Conservation (phyloP, 345 rosid genomes). For the Brassica cretica region DNA sequence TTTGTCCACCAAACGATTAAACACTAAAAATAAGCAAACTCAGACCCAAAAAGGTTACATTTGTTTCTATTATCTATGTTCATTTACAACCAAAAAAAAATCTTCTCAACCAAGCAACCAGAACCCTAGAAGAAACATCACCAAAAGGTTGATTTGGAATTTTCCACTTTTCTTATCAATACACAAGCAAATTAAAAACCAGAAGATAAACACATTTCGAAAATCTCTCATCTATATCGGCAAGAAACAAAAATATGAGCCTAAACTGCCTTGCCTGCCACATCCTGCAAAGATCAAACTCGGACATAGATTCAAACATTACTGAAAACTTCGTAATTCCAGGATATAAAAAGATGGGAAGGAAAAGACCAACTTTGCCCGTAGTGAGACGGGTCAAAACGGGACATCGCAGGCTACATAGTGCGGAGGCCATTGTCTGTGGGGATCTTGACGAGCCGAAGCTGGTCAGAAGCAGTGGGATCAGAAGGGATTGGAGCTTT, state of each 20-base stretch:
- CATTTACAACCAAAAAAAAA: not conserved
- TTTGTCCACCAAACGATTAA: slow-evolving; percentile 2
- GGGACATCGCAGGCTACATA: slow-evolving; percentile 45
- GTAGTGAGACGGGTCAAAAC: slow-evolving; percentile 41
- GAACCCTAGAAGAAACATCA: slow-evolving; percentile 18
- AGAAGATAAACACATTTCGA: not conserved
- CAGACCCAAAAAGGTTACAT: not conserved
- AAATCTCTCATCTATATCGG: not conserved
- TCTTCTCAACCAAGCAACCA: slow-evolving; percentile 25
- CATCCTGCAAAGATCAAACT: slow-evolving; percentile 37
- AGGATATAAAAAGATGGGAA: slow-evolving; percentile 26
- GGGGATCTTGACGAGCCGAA: slow-evolving; percentile 46
- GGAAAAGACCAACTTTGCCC: slow-evolving; percentile 27
- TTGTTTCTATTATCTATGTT: not conserved
- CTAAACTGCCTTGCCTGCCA: slow-evolving; percentile 67
- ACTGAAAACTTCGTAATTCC: slow-evolving; percentile 44
- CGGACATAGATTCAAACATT: slow-evolving; percentile 46
- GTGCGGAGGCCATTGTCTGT: slow-evolving; percentile 36
- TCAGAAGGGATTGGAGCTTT: slow-evolving; percentile 97
- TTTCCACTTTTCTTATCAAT: not conserved
- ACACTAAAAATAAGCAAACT: slow-evolving; percentile 22
- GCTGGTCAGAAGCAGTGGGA: slow-evolving; percentile 76
- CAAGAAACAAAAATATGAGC: slow-evolving; percentile 44
- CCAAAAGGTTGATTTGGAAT: slow-evolving; percentile 3
- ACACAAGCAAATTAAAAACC: not conserved